phyloP scores from a whole-genome alignment of 1,284 basidiomycete genomes.

The Amylostereum areolatum region DNA sequence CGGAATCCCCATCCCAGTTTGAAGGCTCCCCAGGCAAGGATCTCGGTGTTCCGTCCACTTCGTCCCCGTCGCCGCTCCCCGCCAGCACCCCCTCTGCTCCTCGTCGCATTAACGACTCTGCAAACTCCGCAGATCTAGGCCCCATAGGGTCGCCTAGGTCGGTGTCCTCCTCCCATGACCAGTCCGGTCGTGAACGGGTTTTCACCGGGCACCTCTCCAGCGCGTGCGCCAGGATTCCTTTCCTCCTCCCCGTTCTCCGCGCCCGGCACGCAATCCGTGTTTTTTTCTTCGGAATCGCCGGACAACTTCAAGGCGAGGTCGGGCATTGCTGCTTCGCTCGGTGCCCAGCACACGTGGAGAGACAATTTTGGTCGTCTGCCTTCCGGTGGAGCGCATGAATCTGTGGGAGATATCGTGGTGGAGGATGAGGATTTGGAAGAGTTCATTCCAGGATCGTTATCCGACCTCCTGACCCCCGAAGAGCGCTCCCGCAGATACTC shows the following conservation, averaged over 20 bases:
- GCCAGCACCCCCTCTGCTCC: slow-evolving; percentile 42
- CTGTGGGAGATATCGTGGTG: slow-evolving; percentile 38
- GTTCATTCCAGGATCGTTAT: slow-evolving; percentile 79
- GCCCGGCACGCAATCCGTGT: slow-evolving; percentile 54
- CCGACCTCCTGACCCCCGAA: slow-evolving; percentile 82
- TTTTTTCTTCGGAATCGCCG: slow-evolving; percentile 27
- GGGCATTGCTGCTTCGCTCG: slow-evolving; percentile 42
- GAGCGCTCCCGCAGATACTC: slow-evolving; percentile 77
- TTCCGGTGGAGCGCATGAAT: slow-evolving; percentile 12
- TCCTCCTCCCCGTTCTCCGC: slow-evolving; percentile 66
- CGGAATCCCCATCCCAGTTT: slow-evolving; percentile 8
- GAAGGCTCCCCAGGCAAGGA: slow-evolving; percentile 10
- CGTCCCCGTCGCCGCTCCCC: slow-evolving; percentile 37
- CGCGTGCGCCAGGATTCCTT: slow-evolving; percentile 28
- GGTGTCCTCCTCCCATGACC: slow-evolving; percentile 29
- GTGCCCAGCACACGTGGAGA: slow-evolving; percentile 30
- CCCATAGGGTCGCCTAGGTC: slow-evolving; percentile 68
- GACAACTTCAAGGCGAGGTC: slow-evolving; percentile 30
- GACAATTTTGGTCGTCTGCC: slow-evolving; percentile 16
- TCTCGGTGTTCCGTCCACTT: slow-evolving; percentile 2
- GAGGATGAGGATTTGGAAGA: slow-evolving; percentile 81
- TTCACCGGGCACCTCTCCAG: slow-evolving; percentile 46
- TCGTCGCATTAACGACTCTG: slow-evolving; percentile 25
- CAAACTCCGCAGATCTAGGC: slow-evolving; percentile 51
- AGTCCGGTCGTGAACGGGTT: slow-evolving; percentile 32